Evolutionary conservation across 2,329 filamentous ascomycete species (phyloP), one percentile per base, ranked within the genome.

Genomic region (Alternaria triticimaculans): DNA sequence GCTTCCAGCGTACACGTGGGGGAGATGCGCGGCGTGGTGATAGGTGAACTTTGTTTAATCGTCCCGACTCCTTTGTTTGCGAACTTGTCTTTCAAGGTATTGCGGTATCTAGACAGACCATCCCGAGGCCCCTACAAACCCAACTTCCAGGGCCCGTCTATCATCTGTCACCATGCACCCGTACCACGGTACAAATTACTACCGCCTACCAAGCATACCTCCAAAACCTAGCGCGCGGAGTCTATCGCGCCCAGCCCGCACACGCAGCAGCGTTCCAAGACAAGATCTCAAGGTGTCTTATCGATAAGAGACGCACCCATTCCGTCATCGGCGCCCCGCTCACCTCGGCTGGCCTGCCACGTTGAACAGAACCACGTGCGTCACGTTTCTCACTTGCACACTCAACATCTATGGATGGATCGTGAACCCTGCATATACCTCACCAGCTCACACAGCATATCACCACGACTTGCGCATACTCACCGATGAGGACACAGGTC

Each of bases 1-100:
- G 55, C 58, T 58, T 51, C 50, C 56, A 53, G 55, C 43, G 25
- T 55, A 60, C 65, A 67, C 65, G 66, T 69, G 65, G 66, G 64
- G 59, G 63, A 45, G 45, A 60, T 66, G 62, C 50, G 58, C 46
- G 59, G 51, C 54, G 60, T 37, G 33, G 46, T 55, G 51, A 28
- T 59, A 53, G 37, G 23, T 44, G 41, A 20, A 28, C 21, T 46
- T 41, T 15, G 10, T 7, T 15, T 20, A 18, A 44, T 26, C n/a
- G n/a, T 45, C 23, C 25, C 49, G 49, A 37, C 28, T 10, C 18
- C 48, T 23, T 33, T 51, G 37, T 33, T 20, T 28, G 14, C 20
- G 3, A 12, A 53, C 11, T 12, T 41, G 30, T 3, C 14, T 41
- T 10, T 18, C 28, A 23, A 37, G 1, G 7, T 3, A n/a, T 28